Evolutionary conservation across 345 rosid genomes (phyloP).

Genomic region (Acer yangbiense): DNA sequence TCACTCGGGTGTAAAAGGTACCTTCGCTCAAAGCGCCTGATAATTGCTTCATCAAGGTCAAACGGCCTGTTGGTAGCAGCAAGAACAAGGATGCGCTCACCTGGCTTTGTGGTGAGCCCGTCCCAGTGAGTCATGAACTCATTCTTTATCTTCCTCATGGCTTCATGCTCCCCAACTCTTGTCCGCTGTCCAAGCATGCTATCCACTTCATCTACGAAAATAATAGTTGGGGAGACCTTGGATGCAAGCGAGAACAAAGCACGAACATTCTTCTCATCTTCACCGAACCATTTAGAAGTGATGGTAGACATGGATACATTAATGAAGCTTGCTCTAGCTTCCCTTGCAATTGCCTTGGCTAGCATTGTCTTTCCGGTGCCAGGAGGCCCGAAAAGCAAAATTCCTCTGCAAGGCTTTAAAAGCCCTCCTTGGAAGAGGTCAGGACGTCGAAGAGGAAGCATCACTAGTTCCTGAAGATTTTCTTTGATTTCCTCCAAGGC

Average conservation of each 20-base stretch:
- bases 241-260: constrained; percentile 90
- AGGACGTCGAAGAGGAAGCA: constrained; percentile 95
- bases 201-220: constrained; percentile 96
- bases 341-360: constrained; percentile 94
- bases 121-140: constrained; percentile 98
- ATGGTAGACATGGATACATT: constrained; percentile 96
- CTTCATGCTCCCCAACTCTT: constrained; percentile 93
- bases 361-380: constrained; percentile 98
- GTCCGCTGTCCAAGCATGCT: constrained; percentile 98
- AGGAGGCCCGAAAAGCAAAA: constrained; percentile 96
- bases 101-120: constrained; percentile 72
- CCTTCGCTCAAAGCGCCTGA: constrained; percentile 95
- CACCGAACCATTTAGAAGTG: constrained; percentile 98
- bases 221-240: constrained; percentile 88
- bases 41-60: constrained; percentile 94
- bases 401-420: constrained; percentile 92
- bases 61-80: constrained; percentile 97
- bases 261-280: constrained; percentile 95
- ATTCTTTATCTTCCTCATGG: constrained; percentile 79
- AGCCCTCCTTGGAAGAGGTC: constrained; percentile 89
- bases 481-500: constrained; percentile 89
- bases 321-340: constrained; percentile 96
- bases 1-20: constrained; percentile 14
- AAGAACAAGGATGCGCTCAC: constrained; percentile 86
- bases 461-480: constrained; percentile 88